A percentile compares a stretch with the other conserved stretches of the same genome.
phyloP scores from a whole-genome alignment of 2,329 filamentous ascomycete species.

The Aspergillus ustus region DNA sequence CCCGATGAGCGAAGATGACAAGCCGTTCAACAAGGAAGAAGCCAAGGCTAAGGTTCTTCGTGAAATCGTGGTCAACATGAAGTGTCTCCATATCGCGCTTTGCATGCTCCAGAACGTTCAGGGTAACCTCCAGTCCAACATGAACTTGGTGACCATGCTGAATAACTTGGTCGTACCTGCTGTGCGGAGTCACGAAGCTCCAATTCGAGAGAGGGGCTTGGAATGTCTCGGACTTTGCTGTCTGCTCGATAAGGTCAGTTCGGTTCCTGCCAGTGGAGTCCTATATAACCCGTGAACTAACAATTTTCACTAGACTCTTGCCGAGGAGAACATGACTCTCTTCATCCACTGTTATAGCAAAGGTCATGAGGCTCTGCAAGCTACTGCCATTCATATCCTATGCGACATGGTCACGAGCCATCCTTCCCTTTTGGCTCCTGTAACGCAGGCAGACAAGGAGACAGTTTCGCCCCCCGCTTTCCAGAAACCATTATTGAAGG shows the following conservation, averaged over 20 bases:
- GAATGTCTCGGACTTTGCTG: slow-evolving; percentile 90
- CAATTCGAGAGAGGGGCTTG: slow-evolving; percentile 87
- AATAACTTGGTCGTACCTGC: slow-evolving; percentile 97
- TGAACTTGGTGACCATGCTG: slow-evolving; percentile 93
- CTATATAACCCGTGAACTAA: slow-evolving; percentile 17
- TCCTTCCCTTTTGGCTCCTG: slow-evolving; percentile 71
- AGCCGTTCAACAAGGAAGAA: slow-evolving; percentile 58
- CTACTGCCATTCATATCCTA: slow-evolving; percentile 87
- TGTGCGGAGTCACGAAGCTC: slow-evolving; percentile 88
- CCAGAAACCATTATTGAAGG: slow-evolving; percentile 73
- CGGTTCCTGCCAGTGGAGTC: not conserved
- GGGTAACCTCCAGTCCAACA: slow-evolving; percentile 84
- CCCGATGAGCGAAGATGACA: slow-evolving; percentile 61
- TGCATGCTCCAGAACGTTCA: slow-evolving; percentile 96
- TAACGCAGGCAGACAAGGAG: slow-evolving; percentile 48
- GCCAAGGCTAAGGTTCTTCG: slow-evolving; percentile 72
- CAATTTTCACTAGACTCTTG: slow-evolving; percentile 64
- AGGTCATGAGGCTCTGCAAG: slow-evolving; percentile 86
- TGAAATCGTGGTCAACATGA: slow-evolving; percentile 97
- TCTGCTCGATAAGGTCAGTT: slow-evolving; percentile 75
- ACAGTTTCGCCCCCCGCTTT: slow-evolving; percentile 56
- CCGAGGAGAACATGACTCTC: slow-evolving; percentile 86
- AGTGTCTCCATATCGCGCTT: slow-evolving; percentile 94
- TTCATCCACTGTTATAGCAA: slow-evolving; percentile 97
- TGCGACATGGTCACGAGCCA: slow-evolving; percentile 92